These are phyloP conservation scores for Eucalyptus viminalis DNA, from an alignment of 345 rosid genomes.

Conservation along the genomic window DNA sequence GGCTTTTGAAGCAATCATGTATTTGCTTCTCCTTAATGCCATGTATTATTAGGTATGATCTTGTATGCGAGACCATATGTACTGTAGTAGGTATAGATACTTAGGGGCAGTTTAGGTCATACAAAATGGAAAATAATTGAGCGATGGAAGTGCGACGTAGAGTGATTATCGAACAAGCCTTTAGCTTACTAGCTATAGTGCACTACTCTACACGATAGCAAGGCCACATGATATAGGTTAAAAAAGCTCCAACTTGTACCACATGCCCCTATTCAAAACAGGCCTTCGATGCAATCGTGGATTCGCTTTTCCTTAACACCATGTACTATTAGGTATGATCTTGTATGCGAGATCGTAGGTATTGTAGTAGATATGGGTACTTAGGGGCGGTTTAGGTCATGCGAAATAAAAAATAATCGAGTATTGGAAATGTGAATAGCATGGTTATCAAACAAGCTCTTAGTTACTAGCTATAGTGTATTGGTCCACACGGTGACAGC, in stretches of 20 bases:
- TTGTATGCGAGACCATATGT: background rate
- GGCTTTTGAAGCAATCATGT: background rate
- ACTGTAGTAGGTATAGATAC: background rate
- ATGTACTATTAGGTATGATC: background rate
- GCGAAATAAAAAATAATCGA: accelerated
- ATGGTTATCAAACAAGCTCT: background rate
- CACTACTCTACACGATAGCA: background rate
- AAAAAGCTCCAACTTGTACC: background rate
- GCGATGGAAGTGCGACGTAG: accelerated
- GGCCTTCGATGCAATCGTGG: background rate
- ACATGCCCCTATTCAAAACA: background rate
- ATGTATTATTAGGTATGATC: background rate
- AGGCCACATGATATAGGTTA: background rate
- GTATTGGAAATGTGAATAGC: background rate
- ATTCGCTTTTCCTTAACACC: background rate
- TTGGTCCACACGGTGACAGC: background rate
- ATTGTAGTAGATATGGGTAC: background rate
- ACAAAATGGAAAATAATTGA: background rate
- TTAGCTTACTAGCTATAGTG: background rate
- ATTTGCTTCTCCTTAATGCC: background rate
- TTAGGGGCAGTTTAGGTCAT: background rate
- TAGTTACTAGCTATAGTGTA: background rate
- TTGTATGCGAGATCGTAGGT: background rate
- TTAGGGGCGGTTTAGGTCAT: background rate
- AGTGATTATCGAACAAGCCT: background rate